Evolutionary conservation across 1,284 basidiomycete species (phyloP).

Genomic region (Apiotrichum akiyoshidainum): DNA sequence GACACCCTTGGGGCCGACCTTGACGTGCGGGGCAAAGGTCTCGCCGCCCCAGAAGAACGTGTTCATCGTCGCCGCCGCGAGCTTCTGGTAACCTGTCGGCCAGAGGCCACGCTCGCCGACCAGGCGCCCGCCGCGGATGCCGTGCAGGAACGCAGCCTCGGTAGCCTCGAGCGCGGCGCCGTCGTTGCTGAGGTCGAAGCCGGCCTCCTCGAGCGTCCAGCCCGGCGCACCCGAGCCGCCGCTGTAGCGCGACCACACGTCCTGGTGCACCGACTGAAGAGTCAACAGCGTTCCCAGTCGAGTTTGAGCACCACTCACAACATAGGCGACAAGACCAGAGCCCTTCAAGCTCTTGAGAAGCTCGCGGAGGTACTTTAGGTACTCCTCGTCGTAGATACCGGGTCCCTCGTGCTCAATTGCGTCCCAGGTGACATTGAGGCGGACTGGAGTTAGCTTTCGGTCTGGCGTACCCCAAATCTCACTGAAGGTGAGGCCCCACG

Average conservation of each 20-base stretch:
- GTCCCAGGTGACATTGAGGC: slow-evolving; percentile 94
- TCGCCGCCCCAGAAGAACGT: slow-evolving; percentile 90
- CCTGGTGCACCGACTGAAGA: slow-evolving; percentile 70
- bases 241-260: slow-evolving; percentile 91
- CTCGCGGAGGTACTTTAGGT: slow-evolving; percentile 72
- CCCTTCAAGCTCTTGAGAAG: slow-evolving; percentile 73
- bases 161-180: slow-evolving; percentile 66
- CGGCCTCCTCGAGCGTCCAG: slow-evolving; percentile 79
- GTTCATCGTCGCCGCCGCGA: slow-evolving; percentile 81
- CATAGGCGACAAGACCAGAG: slow-evolving; percentile 76
- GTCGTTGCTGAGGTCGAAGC: slow-evolving; percentile 63
- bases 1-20: slow-evolving; percentile 57
- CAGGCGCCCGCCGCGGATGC: slow-evolving; percentile 58
- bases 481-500: slow-evolving; percentile 86
- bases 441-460: slow-evolving; percentile 57
- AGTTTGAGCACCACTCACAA: slow-evolving; percentile 60
- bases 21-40: slow-evolving; percentile 72
- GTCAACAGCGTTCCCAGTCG: background rate
- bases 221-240: slow-evolving; percentile 90
- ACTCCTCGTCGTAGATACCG: slow-evolving; percentile 79
- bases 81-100: slow-evolving; percentile 80
- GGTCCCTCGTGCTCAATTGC: slow-evolving; percentile 86
- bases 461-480: slow-evolving; percentile 30
- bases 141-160: slow-evolving; percentile 77
- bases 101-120: slow-evolving; percentile 69